Base-by-base conservation (phyloP, 2,329 filamentous ascomycete species). In the Lomentospora prolificans region DNA sequence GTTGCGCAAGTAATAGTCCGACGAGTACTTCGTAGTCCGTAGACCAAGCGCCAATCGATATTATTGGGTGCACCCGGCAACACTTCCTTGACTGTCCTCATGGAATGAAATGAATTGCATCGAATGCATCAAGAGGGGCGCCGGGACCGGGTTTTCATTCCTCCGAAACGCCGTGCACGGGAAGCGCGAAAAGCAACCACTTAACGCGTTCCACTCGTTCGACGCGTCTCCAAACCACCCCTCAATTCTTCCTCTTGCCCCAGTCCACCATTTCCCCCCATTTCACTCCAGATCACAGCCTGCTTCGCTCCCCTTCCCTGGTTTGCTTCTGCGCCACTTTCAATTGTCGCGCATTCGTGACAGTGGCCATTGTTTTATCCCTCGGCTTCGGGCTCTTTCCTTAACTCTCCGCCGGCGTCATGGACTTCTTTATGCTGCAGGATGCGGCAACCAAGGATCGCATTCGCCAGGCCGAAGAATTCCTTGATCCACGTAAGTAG, bases 371-470 rank as follows among this genome's bases (percentile, higher is more conserved):
- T 28, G 51, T 4, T 36, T 19, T 22, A 27, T 12, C 10, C 31
- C n/a, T 22, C 33, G 2, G 12, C 10, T 28, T 2, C 2, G n/a
- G 5, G 9, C 48, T 14, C 7, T 28, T n/a, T n/a, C 25, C 24
- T 19, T 22, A 10, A 12, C 12, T 12, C 44, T 6, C 44, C 25
- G 19, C 22, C n/a, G 17, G 46, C 69, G 72, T 58, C 60, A 90
- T 94, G 87, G 87, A 90, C 63, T 80, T 77, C 58, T 75, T 82
- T 62, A 83, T 87, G 74, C 81, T 95, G 64, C 83, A 86, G 70
- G 91, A 96, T 78, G 89, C 94, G 71, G 89, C 86, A 61, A 84
- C 86, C 64, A 81, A 84, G 64, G 86, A 95, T 74, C 89, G 90
- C 65, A 83, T 96, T 69, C 87, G 90, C 64, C 83, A 87, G 61